phyloP scores from a whole-genome alignment of 1,139 yeast species.

The Hanseniaspora uvarum region DNA sequence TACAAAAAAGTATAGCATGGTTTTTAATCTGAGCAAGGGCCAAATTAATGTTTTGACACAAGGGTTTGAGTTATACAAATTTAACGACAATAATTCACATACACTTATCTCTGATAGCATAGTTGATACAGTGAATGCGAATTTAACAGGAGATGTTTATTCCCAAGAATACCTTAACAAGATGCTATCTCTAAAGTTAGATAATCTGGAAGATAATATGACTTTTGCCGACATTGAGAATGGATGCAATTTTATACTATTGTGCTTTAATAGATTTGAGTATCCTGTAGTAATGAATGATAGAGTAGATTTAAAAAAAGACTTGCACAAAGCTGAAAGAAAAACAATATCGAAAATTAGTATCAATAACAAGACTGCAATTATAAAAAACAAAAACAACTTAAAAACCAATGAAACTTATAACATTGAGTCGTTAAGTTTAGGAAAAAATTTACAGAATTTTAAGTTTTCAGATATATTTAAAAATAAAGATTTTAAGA shows the following conservation, averaged over 20 bases:
- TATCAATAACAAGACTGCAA: neutral
- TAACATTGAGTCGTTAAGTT: neutral
- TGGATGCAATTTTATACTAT: slow-evolving; percentile 5
- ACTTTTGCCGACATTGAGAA: slow-evolving; percentile 10
- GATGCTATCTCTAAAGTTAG: neutral
- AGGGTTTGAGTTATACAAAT: slow-evolving; percentile 9
- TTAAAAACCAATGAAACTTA: neutral
- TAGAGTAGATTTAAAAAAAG: neutral
- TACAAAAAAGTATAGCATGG: neutral
- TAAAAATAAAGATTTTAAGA: neutral
- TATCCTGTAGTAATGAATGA: slow-evolving; percentile 8
- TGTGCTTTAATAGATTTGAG: neutral
- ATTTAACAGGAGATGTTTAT: neutral
- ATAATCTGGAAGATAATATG: slow-evolving; percentile 8
- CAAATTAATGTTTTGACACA: neutral
- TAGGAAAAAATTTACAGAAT: slow-evolving; percentile 1
- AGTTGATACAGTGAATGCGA: neutral
- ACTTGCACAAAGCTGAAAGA: neutral
- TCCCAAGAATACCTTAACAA: neutral
- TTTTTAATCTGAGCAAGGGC: slow-evolving; percentile 4
- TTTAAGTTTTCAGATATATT: neutral
- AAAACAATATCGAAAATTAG: neutral
- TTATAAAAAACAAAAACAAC: neutral
- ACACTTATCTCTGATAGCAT: neutral
- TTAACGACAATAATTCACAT: neutral